Percentiles rank a stretch among this genome's conserved stretches.
Evolutionary conservation across 345 rosid genomes (phyloP).

Genomic region (Sisymbrium irio): DNA sequence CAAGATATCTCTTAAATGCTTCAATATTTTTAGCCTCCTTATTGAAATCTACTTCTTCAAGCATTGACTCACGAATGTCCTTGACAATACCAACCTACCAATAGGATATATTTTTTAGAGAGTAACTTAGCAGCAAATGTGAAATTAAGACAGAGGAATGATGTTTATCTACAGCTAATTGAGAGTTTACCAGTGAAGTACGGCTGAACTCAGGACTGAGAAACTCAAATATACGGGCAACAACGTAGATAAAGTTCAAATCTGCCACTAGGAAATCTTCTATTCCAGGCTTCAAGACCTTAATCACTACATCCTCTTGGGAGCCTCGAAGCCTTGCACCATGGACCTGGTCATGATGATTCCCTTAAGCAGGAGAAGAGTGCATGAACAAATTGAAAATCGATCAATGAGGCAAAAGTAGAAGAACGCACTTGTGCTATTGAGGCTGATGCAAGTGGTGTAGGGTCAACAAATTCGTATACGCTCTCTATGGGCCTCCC

Average conservation of each 20-base stretch:
- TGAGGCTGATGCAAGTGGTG: constrained; percentile 95
- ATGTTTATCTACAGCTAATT: not conserved
- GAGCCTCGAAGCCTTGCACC: constrained; percentile 87
- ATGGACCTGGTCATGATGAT: constrained; percentile 62
- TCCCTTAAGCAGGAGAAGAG: constrained; percentile 11
- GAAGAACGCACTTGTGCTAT: constrained; percentile 75
- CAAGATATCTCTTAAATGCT: constrained; percentile 76
- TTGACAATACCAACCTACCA: constrained; percentile 78
- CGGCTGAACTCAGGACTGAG: constrained; percentile 85
- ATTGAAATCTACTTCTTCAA: constrained; percentile 92
- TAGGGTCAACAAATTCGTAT: constrained; percentile 80
- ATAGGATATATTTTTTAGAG: constrained; percentile 4
- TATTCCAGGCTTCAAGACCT: constrained; percentile 93
- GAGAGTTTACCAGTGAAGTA: constrained; percentile 71
- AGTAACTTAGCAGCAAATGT: not conserved
- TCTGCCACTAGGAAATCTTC: constrained; percentile 91
- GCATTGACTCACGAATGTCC: constrained; percentile 94
- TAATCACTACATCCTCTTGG: constrained; percentile 87
- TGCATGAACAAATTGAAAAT: constrained; percentile 16
- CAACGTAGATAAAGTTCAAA: constrained; percentile 80
- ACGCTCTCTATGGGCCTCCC: constrained; percentile 84
- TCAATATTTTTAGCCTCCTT: constrained; percentile 89
- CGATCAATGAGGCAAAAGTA: not conserved
- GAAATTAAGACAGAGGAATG: not conserved
- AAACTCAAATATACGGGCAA: constrained; percentile 91